phyloP scores from a whole-genome alignment of 208 protist species.

The Trichomonas gallinae region DNA sequence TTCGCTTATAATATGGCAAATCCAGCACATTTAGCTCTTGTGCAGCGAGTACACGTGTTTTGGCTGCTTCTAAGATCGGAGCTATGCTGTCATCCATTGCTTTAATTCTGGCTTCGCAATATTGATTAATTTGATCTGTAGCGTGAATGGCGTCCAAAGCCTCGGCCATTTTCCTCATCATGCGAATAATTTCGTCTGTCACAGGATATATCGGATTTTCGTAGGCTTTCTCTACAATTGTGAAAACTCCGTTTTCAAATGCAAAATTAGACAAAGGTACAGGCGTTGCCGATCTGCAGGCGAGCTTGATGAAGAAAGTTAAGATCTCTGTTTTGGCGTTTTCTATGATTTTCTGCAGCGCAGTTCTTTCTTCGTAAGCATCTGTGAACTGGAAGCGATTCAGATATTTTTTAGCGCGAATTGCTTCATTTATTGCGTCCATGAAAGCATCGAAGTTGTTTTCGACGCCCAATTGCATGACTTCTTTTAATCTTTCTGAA shows the following conservation, averaged over 20 bases:
- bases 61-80: background rate
- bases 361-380: background rate
- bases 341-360: background rate
- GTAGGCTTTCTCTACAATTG: background rate
- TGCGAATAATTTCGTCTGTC: background rate
- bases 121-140: background rate
- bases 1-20: background rate
- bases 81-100: background rate
- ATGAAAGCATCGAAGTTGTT: background rate
- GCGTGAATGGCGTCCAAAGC: background rate
- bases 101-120: background rate
- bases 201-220: background rate
- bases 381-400: background rate
- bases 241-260: background rate
- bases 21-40: background rate
- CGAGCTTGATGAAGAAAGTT: background rate
- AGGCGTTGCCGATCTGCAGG: background rate
- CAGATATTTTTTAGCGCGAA: background rate
- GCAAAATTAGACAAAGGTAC: background rate
- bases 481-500: background rate
- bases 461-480: background rate
- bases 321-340: background rate
- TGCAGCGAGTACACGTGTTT: background rate
- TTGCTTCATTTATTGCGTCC: background rate
- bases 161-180: background rate